Evolutionary conservation across 176 grass and related monocot genomes (phyloP), one percentile per base, ranked within the genome.

Genomic region (Carex myosuroides): DNA sequence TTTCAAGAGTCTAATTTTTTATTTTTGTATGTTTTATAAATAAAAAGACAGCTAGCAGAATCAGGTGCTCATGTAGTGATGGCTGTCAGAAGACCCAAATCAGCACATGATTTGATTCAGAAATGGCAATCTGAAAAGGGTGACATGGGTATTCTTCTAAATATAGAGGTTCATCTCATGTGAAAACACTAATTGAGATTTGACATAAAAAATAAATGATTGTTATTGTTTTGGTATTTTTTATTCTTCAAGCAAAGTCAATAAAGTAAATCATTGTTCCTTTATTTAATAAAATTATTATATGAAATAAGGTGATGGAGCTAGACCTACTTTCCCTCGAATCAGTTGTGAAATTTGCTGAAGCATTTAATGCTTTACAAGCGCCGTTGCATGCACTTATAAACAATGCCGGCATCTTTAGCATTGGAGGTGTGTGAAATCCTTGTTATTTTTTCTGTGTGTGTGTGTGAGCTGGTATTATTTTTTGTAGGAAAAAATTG

Each of bases 341-440:
- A 48, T 99, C 96, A 0, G 91, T 99, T 54, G 96, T 83, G 83
- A 93, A 87, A 87, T 99, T 99, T 92, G 87, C 96, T 74, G 90
- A 95, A 88, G 64, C 88, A 29, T 99, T 93, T 91, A 99, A 99
- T 94, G 91, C 96, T 79, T 91, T 90, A 84, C 83, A 89, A 85
- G 90, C 77, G 59, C 93, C 93, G 11, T 87, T 99, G 67, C 91
- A 99, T 4, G 96, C 93, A 63, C 84, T 99, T 72, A 93, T 99
- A 83, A 99, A 99, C 82, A 99, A 99, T 81, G 96, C 93, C 42
- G 96, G 93, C 50, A 94, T 99, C 83, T 99, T 99, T 55, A 33
- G 86, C 78, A 99, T 99, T 88, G 93, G 96, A 92, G 96, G 96
- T 99, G 41, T 77, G 88, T 72, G 56, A 79, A 83, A 50, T 29